phyloP scores from a whole-genome alignment of 768 basidiomycete genomes.

The Mycena vitilis region DNA sequence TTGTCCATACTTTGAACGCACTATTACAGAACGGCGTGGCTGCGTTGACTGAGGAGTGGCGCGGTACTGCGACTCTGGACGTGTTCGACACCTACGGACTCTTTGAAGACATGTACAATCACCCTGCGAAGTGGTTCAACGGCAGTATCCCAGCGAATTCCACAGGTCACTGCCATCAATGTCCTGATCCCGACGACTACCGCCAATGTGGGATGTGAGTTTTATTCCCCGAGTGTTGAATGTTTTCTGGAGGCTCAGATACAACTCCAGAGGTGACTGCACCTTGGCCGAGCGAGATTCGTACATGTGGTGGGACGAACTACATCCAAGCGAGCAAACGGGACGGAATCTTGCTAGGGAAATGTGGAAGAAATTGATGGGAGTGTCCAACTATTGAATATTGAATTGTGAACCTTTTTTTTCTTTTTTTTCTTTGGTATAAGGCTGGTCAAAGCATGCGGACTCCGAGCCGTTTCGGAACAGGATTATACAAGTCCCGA shows the following conservation, averaged over 20 bases:
- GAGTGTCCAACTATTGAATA: constrained; percentile 27
- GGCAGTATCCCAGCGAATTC: constrained; percentile 39
- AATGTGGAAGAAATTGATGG: constrained; percentile 28
- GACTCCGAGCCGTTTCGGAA: background rate
- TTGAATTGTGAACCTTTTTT: background rate
- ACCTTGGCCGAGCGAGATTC: constrained; percentile 36
- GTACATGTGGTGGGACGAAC: constrained; percentile 38
- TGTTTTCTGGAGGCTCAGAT: background rate
- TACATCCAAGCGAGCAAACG: constrained; percentile 36
- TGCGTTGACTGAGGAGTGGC: constrained; percentile 35
- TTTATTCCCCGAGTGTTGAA: background rate
- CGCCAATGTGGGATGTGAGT: constrained; percentile 32
- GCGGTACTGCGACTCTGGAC: constrained; percentile 25
- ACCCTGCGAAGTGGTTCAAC: constrained; percentile 39
- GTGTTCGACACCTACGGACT: constrained; percentile 39
- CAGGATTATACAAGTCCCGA: background rate
- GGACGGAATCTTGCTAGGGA: constrained; percentile 37
- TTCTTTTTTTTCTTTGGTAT: background rate
- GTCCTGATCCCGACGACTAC: constrained; percentile 35
- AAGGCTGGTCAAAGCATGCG: background rate
- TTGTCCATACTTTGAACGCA: constrained; percentile 37
- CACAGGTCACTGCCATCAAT: constrained; percentile 40
- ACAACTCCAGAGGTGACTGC: constrained; percentile 35
- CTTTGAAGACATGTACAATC: constrained; percentile 39
- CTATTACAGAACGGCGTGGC: constrained; percentile 34